A percentile compares a stretch with the other conserved stretches of the same genome.
Conservation (phyloP, 495 filamentous ascomycete species). For the Letharia lupina region DNA sequence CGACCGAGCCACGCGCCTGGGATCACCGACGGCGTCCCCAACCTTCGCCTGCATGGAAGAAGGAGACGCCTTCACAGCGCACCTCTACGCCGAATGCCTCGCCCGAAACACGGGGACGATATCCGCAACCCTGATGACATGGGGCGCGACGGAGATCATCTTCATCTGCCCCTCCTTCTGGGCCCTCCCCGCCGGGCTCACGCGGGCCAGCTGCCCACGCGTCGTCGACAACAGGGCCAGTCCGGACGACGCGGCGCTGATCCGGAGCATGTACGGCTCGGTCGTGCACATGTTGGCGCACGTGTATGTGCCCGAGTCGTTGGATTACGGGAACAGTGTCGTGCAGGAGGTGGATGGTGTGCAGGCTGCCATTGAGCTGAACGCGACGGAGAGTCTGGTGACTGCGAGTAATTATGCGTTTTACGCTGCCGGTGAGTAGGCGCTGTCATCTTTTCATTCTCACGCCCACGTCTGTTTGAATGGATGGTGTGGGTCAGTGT, state of each 20-base stretch:
- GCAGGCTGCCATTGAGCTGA: constrained; percentile 5
- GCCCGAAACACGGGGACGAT: neutral
- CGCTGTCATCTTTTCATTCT: neutral
- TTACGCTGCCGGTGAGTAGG: constrained; percentile 4
- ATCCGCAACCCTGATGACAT: neutral
- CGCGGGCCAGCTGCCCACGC: neutral
- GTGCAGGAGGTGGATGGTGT: neutral
- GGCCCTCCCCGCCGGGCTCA: neutral
- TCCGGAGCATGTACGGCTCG: neutral
- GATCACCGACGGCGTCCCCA: neutral
- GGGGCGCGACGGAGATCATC: neutral
- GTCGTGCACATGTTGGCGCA: neutral
- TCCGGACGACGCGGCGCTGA: neutral
- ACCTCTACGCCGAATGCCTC: neutral
- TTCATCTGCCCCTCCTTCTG: neutral
- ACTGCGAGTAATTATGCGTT: constrained; percentile 7
- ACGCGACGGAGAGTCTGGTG: neutral
- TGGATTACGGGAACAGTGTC: neutral
- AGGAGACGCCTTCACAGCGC: neutral
- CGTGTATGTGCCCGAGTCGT: neutral
- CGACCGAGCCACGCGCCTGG: neutral
- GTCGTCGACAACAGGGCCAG: neutral
- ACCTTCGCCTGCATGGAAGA: neutral
- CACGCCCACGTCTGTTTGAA: too few species aligned
- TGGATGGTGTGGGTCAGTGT: neutral